These are phyloP conservation scores for Haberlea rhodopensis DNA, from an alignment of 257 asterid genomes.

Conservation along the genomic window DNA sequence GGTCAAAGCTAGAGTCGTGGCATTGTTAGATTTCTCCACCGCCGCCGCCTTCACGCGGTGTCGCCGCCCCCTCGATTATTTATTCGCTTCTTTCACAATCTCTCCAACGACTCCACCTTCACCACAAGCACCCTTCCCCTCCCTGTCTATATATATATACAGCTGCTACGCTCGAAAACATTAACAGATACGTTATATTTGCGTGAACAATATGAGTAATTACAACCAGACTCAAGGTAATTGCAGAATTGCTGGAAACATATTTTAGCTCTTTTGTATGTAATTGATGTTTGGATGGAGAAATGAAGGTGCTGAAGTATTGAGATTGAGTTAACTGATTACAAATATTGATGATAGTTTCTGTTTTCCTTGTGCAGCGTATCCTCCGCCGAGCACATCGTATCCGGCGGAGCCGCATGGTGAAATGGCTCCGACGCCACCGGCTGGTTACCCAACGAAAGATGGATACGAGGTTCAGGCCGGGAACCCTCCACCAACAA, in stretches of 20 bases:
- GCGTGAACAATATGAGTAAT: constrained; percentile 31
- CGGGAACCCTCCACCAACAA: constrained; percentile 14
- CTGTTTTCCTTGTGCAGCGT: constrained; percentile 21
- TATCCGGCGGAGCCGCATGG: constrained; percentile 27
- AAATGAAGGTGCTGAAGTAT: too few species aligned
- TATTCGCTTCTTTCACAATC: constrained; percentile 14
- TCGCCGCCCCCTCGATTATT: constrained; percentile 26
- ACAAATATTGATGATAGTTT: background rate
- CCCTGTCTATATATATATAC: background rate
- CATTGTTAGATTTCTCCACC: background rate
- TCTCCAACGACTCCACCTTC: constrained; percentile 29
- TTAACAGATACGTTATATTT: background rate
- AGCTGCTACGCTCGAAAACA: background rate
- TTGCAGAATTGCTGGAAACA: background rate
- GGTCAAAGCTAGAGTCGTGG: too few species aligned
- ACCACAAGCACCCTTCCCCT: background rate
- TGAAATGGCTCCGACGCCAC: constrained; percentile 31
- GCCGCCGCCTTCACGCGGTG: constrained; percentile 24
- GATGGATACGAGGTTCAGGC: constrained; percentile 24
- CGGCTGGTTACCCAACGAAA: constrained; percentile 30
- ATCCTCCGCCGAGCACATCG: constrained; percentile 31
- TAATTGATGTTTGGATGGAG: background rate
- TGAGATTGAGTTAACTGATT: too few species aligned
- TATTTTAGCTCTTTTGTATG: background rate
- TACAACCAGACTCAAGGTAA: constrained; percentile 42